A percentile compares a stretch with the other conserved stretches of the same genome.
phyloP scores from a whole-genome alignment of 192 early-diverging fungal species.

The Backusella sp. region DNA sequence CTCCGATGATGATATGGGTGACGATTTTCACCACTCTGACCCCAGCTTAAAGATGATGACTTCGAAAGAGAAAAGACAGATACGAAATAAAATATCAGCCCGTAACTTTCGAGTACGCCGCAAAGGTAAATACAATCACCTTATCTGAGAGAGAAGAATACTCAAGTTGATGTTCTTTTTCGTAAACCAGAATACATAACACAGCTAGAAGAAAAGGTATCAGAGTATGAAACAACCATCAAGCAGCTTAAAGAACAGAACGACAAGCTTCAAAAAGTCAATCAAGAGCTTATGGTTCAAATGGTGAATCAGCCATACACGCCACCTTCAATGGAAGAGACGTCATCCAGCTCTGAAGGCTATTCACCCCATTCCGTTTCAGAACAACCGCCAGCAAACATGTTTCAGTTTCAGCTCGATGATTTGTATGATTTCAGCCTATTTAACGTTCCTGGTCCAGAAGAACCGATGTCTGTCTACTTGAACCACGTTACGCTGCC shows the following conservation, averaged over 20 bases:
- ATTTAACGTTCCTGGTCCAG: neutral
- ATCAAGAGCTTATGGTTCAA: conserved; percentile 9
- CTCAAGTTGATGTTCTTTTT: neutral
- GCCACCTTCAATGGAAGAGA: neutral
- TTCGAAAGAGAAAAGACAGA: conserved; percentile 63
- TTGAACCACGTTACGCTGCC: conserved; percentile 12
- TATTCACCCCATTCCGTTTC: neutral
- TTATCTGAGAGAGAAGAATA: neutral
- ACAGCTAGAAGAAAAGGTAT: conserved; percentile 19
- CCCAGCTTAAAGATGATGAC: conserved; percentile 34
- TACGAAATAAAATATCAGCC: conserved; percentile 79
- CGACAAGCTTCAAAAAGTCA: neutral
- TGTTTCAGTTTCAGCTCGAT: conserved; percentile 7
- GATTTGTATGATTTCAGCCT: conserved; percentile 5
- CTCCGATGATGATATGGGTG: neutral
- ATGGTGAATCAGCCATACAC: neutral
- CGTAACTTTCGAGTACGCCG: conserved; percentile 71
- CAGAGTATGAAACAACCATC: conserved; percentile 10
- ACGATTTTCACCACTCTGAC: neutral
- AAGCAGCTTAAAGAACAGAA: neutral
- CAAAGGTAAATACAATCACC: conserved; percentile 45
- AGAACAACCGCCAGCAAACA: neutral
- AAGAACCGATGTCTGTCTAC: neutral
- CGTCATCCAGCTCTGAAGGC: conserved; percentile 1
- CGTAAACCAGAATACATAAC: conserved; percentile 10